A percentile compares a stretch with the other conserved stretches of the same genome.
phyloP scores from a whole-genome alignment of 2,329 filamentous ascomycete species.

The Sarocladium brachiariae region DNA sequence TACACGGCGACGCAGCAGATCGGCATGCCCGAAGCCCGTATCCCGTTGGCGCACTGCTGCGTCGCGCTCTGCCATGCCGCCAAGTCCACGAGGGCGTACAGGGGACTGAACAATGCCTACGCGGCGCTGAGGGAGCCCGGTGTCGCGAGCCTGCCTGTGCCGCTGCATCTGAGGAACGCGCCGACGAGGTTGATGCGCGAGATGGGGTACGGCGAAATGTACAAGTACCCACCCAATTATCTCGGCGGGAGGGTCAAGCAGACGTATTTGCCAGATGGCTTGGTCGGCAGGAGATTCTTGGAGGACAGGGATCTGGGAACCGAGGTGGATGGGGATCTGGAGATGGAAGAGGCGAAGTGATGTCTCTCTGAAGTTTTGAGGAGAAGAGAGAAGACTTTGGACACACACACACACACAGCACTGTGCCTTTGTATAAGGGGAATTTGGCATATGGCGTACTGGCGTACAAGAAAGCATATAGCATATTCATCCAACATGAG shows the following conservation, averaged over 20 bases:
- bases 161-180: slow-evolving; percentile 83
- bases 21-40: slow-evolving; percentile 89
- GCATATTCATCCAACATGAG: neutral
- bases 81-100: slow-evolving; percentile 83
- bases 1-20: slow-evolving; percentile 89
- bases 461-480: no score
- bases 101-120: slow-evolving; percentile 73
- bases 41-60: slow-evolving; percentile 81
- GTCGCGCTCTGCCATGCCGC: slow-evolving; percentile 74
- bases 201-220: slow-evolving; percentile 80
- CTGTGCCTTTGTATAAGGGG: no score
- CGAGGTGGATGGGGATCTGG: slow-evolving; percentile 61
- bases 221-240: slow-evolving; percentile 96
- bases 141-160: slow-evolving; percentile 72
- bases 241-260: slow-evolving; percentile 73
- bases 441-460: no score
- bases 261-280: slow-evolving; percentile 77
- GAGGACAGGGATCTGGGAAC: slow-evolving; percentile 75
- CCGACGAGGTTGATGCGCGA: slow-evolving; percentile 92
- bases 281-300: slow-evolving; percentile 66
- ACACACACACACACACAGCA: no score
- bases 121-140: slow-evolving; percentile 76
- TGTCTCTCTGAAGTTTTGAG: no score
- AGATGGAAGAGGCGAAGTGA: neutral
- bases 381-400: slow-evolving; percentile 7